A percentile compares a stretch with the other conserved stretches of the same genome.
Conservation (phyloP, 306 rosid genomes). For the Urtica urens region DNA sequence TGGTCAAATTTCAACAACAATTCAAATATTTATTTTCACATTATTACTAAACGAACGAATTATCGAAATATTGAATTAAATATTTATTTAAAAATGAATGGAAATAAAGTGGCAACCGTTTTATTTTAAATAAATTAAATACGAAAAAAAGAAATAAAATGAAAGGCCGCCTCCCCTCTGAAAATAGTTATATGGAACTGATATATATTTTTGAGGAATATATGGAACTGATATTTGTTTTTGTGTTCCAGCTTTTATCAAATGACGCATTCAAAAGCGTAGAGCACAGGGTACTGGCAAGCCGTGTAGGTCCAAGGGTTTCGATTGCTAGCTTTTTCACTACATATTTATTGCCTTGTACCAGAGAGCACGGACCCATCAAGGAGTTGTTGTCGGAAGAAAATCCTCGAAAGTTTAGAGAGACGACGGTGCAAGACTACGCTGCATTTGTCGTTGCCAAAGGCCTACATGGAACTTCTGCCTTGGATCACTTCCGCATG, state of each 20-base stretch:
- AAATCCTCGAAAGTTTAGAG: slow-evolving; percentile 31
- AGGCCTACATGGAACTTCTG: slow-evolving; percentile 28
- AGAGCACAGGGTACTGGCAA: slow-evolving; percentile 27
- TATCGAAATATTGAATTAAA: too few species aligned
- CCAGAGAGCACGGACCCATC: slow-evolving; percentile 36
- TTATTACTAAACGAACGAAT: too few species aligned
- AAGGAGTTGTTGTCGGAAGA: slow-evolving; percentile 43
- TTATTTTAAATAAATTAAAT: too few species aligned
- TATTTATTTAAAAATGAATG: too few species aligned
- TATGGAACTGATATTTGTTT: too few species aligned
- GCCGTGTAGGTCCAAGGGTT: slow-evolving; percentile 24
- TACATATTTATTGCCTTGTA: background rate
- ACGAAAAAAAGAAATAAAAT: too few species aligned
- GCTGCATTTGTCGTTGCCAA: slow-evolving; percentile 2
- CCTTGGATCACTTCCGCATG: slow-evolving; percentile 26
- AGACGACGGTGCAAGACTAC: slow-evolving; percentile 16
- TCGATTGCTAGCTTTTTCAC: slow-evolving; percentile 33
- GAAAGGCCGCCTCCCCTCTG: too few species aligned
- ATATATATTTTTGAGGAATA: too few species aligned
- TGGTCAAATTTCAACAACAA: too few species aligned
- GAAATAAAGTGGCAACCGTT: too few species aligned
- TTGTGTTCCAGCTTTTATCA: slow-evolving; percentile 8
- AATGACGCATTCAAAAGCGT: slow-evolving; percentile 21
- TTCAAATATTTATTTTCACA: too few species aligned
- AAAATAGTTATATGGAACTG: too few species aligned